Percentiles rank a stretch among this genome's conserved stretches.
These are phyloP conservation scores for Verticillium nubilum DNA, from an alignment of 2,329 filamentous ascomycete genomes.

Conservation along the genomic window DNA sequence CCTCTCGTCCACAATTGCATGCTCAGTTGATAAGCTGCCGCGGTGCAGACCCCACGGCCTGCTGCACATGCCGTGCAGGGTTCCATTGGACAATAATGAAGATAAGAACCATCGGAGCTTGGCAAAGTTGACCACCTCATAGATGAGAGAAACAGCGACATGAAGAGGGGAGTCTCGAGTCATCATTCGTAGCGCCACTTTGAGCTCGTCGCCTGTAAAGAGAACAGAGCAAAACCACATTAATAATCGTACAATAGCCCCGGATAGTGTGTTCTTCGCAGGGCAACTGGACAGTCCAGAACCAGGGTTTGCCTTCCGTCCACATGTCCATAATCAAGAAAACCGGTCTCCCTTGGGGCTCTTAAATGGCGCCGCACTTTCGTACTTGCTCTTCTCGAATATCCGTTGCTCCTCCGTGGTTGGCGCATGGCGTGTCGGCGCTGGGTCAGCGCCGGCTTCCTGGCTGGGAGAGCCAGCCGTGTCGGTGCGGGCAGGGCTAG, in stretches of 20 bases:
- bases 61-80: background rate
- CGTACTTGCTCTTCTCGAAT: constrained; percentile 83
- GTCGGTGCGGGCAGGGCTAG: constrained; percentile 52
- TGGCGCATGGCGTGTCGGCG: constrained; percentile 76
- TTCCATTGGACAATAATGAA: background rate
- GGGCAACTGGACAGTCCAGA: background rate
- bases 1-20: background rate
- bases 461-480: constrained; percentile 58
- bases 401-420: constrained; percentile 62
- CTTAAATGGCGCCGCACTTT: constrained; percentile 68
- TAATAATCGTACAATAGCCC: background rate
- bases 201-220: background rate
- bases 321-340: constrained; percentile 34
- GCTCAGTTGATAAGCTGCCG: background rate
- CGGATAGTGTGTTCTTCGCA: background rate
- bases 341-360: constrained; percentile 86
- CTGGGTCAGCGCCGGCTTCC: constrained; percentile 74
- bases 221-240: background rate
- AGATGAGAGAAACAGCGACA: background rate
- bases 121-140: background rate
- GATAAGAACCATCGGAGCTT: background rate
- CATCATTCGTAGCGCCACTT: background rate
- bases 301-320: background rate
- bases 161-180: background rate
- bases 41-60: background rate